Conservation (phyloP, 1,284 basidiomycete species). For the Spongiforma sp. region DNA sequence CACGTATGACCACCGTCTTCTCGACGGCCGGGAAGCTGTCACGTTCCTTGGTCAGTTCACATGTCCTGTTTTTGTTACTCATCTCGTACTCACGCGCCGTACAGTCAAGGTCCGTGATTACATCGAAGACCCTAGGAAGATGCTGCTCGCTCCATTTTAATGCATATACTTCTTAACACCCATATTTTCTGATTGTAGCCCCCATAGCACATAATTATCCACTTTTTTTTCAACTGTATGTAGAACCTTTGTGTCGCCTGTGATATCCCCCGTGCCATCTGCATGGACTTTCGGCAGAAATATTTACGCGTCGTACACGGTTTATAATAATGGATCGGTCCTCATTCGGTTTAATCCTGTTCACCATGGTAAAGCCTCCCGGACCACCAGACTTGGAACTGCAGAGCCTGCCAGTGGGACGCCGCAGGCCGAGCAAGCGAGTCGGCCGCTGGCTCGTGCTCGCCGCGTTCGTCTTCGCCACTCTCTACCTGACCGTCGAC, state of each 20-base stretch:
- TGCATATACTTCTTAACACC: not conserved
- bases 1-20: slow-evolving; percentile 95
- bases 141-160: slow-evolving; percentile 49
- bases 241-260: slow-evolving; percentile 6
- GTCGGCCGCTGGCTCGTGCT: not conserved
- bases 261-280: too few species aligned
- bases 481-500: not conserved
- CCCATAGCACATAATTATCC: slow-evolving; percentile 18
- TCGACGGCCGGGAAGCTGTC: slow-evolving; percentile 96
- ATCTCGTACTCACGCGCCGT: slow-evolving; percentile 14
- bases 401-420: too few species aligned
- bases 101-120: slow-evolving; percentile 68
- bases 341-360: too few species aligned
- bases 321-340: too few species aligned
- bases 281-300: too few species aligned
- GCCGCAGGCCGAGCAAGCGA: too few species aligned
- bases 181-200: slow-evolving; percentile 15
- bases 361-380: too few species aligned
- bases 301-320: too few species aligned
- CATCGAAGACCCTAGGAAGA: slow-evolving; percentile 61
- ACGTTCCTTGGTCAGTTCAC: slow-evolving; percentile 89
- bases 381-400: too few species aligned
- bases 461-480: not conserved
- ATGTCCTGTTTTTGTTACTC: slow-evolving; percentile 4
- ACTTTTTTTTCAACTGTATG: slow-evolving; percentile 5